These are phyloP conservation scores for Crotalaria pallida DNA, from an alignment of 306 rosid species.

Conservation along the genomic window DNA sequence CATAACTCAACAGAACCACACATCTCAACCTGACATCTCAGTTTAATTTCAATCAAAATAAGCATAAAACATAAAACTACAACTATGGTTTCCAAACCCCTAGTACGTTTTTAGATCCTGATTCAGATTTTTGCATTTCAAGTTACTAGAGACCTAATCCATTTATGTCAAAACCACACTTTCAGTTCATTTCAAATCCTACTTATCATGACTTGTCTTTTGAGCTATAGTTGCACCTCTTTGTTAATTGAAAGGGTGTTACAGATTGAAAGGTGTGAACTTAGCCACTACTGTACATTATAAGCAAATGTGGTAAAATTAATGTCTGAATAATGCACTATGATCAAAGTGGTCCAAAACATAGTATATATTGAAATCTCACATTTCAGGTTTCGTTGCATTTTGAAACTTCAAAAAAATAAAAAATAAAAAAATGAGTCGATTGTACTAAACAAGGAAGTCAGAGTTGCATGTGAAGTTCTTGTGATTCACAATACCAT, in stretches of 20 bases:
- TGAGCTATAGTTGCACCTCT: not conserved
- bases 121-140: no score
- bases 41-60: no score
- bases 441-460: slow-evolving; percentile 37
- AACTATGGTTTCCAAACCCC: no score
- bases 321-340: slow-evolving; percentile 27
- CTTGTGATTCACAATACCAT: slow-evolving; percentile 50
- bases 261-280: slow-evolving; percentile 28
- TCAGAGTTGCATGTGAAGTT: slow-evolving; percentile 66
- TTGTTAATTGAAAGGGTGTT: slow-evolving; percentile 4
- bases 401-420: no score
- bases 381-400: slow-evolving; percentile 25
- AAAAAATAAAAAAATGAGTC: not conserved
- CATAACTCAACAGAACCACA: no score
- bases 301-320: slow-evolving; percentile 21
- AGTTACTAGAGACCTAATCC: no score
- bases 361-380: slow-evolving; percentile 31
- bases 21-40: no score
- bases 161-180: no score
- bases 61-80: no score
- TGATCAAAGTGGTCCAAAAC: slow-evolving; percentile 31
- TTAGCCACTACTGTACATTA: not conserved
- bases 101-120: no score
- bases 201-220: not conserved
- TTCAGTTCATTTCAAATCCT: not conserved